Base-by-base conservation (phyloP, 495 filamentous ascomycete species). In the Penicillium flavigenum region DNA sequence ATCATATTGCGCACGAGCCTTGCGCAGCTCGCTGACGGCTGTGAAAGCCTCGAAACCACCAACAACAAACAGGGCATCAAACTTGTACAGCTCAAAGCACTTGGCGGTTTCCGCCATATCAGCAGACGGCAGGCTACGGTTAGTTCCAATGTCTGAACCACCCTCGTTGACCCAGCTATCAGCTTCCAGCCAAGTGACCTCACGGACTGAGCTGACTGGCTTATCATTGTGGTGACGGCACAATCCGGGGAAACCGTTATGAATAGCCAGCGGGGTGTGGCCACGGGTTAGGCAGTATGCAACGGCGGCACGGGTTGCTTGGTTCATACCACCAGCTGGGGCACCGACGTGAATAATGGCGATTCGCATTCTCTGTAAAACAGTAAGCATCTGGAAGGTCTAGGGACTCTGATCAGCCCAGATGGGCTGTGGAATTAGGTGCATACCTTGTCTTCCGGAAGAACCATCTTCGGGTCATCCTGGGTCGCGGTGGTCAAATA, bases 301-400 rank as follows among this genome's bases (percentile, higher is more conserved):
- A 11, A 96, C 92, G 11, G 90, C 94, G 17, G 91, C 94, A 51
- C 95, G 86, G 17, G 96, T 96, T 20, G 95, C 93, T 43, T 92
- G 91, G 74, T 99, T 99, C 87, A 99, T 97, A 68, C 95, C 95
- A 65, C 94, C 95, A n/a, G 95, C 95, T 6, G 95, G 95, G 27
- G 95, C 95, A 61, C 95, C 95, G 55, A 98, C 91, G 65, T 99
- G 96, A 68, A 99, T 88, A 60, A 98, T 93, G 7, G 88, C 94
- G 63, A 99, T 90, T 38, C 84, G 86, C 91, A 97, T 92, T 63
- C 86, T 86, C 89, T 95, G 52, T 43, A 24, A 8, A 17, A 32
- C 2, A n/a, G 49, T 68, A 54, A 71, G 63, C 39, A 43, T 43
- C 22, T 45, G 12, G 14, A 20, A 2, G 48, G 16, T 16, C 9